Percentiles rank a stretch among this genome's conserved stretches.
Conservation (phyloP, 257 asterid species). For the Solanum pinnatisectum region DNA sequence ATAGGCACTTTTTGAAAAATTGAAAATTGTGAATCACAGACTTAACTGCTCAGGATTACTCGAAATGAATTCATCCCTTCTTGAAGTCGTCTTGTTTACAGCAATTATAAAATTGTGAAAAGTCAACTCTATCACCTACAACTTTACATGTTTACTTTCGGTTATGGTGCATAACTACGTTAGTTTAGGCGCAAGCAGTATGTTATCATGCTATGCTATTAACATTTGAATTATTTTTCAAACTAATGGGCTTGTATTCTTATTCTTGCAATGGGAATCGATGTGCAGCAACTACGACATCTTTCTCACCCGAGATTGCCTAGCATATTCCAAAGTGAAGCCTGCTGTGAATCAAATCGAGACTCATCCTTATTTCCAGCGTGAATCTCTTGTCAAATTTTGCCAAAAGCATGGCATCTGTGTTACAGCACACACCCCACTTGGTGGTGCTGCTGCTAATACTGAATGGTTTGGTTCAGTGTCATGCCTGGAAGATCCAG, state of each 20-base stretch:
- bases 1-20: not conserved
- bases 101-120: not conserved
- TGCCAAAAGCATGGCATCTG: constrained; percentile 57
- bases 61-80: not conserved
- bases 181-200: not conserved
- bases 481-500: constrained; percentile 62
- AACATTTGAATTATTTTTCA: not conserved
- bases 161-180: not conserved
- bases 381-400: constrained; percentile 63
- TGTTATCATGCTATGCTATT: not conserved
- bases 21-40: not conserved
- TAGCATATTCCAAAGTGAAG: constrained; percentile 58
- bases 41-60: not conserved
- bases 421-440: constrained; percentile 72
- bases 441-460: constrained; percentile 62
- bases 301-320: constrained; percentile 60
- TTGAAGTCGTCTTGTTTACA: not conserved
- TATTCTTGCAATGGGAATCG: not conserved
- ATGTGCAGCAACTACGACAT: constrained; percentile 58
- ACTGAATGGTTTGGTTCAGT: constrained; percentile 53
- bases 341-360: constrained; percentile 72
- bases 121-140: not conserved
- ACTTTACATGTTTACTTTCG: not conserved
- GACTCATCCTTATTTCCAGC: constrained; percentile 68
- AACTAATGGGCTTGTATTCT: not conserved